Evolutionary conservation across 2,329 filamentous ascomycete species (phyloP), one percentile per base, ranked within the genome.

Genomic region (Ciborinia camelliae): DNA sequence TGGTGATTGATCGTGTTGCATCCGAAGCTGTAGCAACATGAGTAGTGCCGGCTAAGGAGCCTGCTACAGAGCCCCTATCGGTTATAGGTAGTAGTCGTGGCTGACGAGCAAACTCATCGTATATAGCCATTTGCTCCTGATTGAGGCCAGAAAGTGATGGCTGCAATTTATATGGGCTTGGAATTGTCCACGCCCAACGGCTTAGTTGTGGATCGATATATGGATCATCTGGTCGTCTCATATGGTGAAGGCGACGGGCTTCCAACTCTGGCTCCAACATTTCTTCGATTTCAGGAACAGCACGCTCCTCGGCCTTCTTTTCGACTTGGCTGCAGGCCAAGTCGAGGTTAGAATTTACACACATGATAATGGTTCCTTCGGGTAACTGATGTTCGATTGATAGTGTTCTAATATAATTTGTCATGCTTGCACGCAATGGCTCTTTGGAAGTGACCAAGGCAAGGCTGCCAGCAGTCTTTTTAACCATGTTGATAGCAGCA

Each of bases 371-470:
- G 39, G 95, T 91, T 8, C 95, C 95, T 78, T 99, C 95, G 0
- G 95, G 92, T 67, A 99, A 84, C 20, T 91, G 90, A 71, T 89
- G 86, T 45, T 88, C 86, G 57, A 78, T 80, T 3, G 86, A 83
- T n/a, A 88, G 76, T 57, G 82, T 82, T 61, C 95, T 90, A 76
- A 99, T 92, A 75, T 98, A 96, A 78, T 98, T 99, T 62, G 90
- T 96, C 77, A 99, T 96, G 78, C 96, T 98, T 76, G 96, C 95
- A 67, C 95, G 88, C 20, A 99, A 82, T 20, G 95, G 95, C 76
- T 99, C 95, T 77, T 98, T 99, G 75, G 93, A 98, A 4, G 95
- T 99, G n/a, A 99, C 95, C 39, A 97, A 84, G 18, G 95, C 95
- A 63, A 99, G 83, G 73, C 92, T 97, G 47, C 95, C 95, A 30